Evolutionary conservation across 129 eudicot genomes (phyloP), one percentile per base, ranked within the genome.

Genomic region (Ambrosia artemisiifolia): DNA sequence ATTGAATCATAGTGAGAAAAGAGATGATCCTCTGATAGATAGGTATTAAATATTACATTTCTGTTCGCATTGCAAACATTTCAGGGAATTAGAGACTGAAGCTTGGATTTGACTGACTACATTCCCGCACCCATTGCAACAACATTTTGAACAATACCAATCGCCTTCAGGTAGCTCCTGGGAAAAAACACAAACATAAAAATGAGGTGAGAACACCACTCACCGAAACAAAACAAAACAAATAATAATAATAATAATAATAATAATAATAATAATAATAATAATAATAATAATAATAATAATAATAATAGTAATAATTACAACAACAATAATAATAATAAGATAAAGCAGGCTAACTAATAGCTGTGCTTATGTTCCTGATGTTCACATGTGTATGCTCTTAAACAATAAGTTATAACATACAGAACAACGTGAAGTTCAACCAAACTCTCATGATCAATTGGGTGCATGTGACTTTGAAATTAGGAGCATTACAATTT

Each of bases 141-240:
- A 80, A 84, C 96, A 93, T 12, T 68, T 79, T 34, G 82, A 79
- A 79, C 96, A 93, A 47, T 93, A 89, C 96, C 96, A 93, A 69
- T 75, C 87, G 65, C 96, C 96, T 69, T 87, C 96, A 46, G 96
- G 98, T 71, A 89, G 66, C 64, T 87, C 95, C 95, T 89, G 92
- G 53, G 70, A 38, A 56, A 16, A 56, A 72, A 11, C 59, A 63
- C 7, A 63, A 63, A 63, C 69, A 57, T 24, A 67, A 57, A 72
- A 44, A 59, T 65, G 78, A 50, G 10, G 56, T 47, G 17, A 48
- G 70, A 73, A 50, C 17, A 19, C 13, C 12, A 63, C 36, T 66
- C 44, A 16, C 34, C 65, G 78, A 40, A 64, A 62, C 11, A 17
- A 24, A 24, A n/a, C n/a, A n/a, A n/a, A n/a, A n/a, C n/a, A n/a